Percentiles rank a stretch among this genome's conserved stretches.
These are phyloP conservation scores for Graphilbum sp. DNA, from an alignment of 2,329 filamentous ascomycete genomes.

Conservation along the genomic window DNA sequence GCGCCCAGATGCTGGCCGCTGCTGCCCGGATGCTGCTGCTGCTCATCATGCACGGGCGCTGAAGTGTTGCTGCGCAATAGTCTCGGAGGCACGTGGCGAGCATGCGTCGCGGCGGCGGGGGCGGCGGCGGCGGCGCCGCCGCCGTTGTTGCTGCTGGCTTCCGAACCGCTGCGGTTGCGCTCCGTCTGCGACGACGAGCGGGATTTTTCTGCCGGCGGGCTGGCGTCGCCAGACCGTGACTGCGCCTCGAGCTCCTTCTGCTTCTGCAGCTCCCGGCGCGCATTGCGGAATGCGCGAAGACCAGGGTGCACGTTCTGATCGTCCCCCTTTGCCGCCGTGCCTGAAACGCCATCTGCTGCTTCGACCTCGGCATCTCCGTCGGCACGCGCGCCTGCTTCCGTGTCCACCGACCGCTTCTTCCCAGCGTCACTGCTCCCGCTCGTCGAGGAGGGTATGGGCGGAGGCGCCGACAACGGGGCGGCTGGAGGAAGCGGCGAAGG, in stretches of 20 bases:
- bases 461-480: neutral
- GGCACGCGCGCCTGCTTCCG: neutral
- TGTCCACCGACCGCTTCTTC: no score
- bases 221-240: constrained; percentile 18
- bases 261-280: constrained; percentile 37
- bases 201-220: constrained; percentile 13
- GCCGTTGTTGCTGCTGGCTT: constrained; percentile 31
- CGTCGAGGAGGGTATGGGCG: no score
- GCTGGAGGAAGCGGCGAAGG: no score
- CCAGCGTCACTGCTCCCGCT: no score
- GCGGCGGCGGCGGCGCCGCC: constrained; percentile 20
- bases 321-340: constrained; percentile 17
- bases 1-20: constrained; percentile 11
- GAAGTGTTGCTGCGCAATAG: neutral
- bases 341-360: constrained; percentile 5
- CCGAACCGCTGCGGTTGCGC: constrained; percentile 37
- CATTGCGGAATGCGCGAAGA: constrained; percentile 39
- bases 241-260: constrained; percentile 36
- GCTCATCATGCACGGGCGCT: neutral
- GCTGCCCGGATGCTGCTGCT: neutral
- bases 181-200: constrained; percentile 20
- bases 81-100: constrained; percentile 6
- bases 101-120: no score
- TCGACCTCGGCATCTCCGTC: constrained; percentile 1
- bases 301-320: constrained; percentile 28